Evolutionary conservation across 305 asterid genomes (phyloP).

Genomic region (Fraxinus latifolia): DNA sequence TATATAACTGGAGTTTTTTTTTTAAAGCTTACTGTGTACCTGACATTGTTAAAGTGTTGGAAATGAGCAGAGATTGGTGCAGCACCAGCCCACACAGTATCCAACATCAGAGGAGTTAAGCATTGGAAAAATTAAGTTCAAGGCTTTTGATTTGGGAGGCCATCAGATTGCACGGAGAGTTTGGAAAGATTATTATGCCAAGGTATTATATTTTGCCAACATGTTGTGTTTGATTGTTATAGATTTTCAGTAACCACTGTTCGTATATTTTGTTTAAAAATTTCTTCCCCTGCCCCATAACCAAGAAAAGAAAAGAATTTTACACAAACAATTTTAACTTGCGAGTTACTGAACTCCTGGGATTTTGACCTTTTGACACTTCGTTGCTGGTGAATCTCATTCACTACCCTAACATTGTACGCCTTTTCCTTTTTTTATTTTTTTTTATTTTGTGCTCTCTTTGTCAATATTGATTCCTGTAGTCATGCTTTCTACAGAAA

Average conservation of each 20-base stretch:
- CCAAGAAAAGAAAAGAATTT: background rate
- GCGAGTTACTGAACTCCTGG: background rate
- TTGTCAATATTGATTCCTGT: background rate
- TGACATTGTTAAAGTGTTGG: background rate
- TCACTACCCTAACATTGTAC: background rate
- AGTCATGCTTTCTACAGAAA: background rate
- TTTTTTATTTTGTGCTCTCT: background rate
- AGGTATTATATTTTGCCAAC: conserved; percentile 39
- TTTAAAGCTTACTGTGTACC: background rate
- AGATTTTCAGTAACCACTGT: background rate
- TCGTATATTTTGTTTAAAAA: background rate
- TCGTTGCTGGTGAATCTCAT: background rate
- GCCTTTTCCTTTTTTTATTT: background rate
- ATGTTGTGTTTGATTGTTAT: background rate
- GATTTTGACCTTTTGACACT: background rate
- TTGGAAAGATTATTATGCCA: conserved; percentile 97
- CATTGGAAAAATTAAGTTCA: conserved; percentile 90
- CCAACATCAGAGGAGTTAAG: conserved; percentile 97
- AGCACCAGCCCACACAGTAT: conserved; percentile 96
- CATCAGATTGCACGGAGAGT: conserved; percentile 95
- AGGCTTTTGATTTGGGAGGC: conserved; percentile 95
- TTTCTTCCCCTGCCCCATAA: background rate
- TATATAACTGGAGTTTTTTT: background rate
- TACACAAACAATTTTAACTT: background rate
- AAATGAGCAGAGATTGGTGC: conserved; percentile 80